Evolutionary conservation across 108 stramenopile species (phyloP).

Genomic region (Bacterosira constricta): DNA sequence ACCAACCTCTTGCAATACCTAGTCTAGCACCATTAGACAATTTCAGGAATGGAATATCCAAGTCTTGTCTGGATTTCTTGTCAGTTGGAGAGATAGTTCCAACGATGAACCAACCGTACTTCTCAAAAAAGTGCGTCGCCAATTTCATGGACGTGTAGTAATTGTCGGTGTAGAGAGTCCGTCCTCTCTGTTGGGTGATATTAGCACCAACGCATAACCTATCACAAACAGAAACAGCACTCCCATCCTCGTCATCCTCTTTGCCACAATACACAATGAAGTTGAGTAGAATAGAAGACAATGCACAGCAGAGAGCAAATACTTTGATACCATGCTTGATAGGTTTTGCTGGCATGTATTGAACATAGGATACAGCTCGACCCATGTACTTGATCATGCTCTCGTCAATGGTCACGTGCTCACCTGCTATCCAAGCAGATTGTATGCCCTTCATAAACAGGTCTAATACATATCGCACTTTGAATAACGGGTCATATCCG

Average conservation of each 20-base stretch:
- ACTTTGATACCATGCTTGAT: constrained; percentile 35
- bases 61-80: background rate
- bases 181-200: too few species aligned
- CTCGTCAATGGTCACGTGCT: constrained; percentile 8
- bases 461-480: constrained; percentile 15
- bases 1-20: constrained; percentile 16
- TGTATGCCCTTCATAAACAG: constrained; percentile 4
- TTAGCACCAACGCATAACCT: too few species aligned
- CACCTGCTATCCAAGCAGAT: constrained; percentile 8
- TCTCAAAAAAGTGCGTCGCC: constrained; percentile 11
- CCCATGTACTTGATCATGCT: constrained; percentile 36
- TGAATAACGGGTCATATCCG: constrained; percentile 24
- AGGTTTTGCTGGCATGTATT: constrained; percentile 41
- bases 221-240: background rate
- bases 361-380: constrained; percentile 14
- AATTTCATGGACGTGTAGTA: constrained; percentile 12
- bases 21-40: constrained; percentile 18
- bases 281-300: background rate
- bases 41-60: constrained; percentile 28
- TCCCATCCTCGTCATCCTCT: background rate
- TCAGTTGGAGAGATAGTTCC: constrained; percentile 25
- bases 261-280: background rate
- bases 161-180: constrained; percentile 16
- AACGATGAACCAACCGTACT: constrained; percentile 10
- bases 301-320: constrained; percentile 9